These are phyloP conservation scores for Striga hermonthica DNA, from an alignment of 305 asterid species.

Conservation along the genomic window DNA sequence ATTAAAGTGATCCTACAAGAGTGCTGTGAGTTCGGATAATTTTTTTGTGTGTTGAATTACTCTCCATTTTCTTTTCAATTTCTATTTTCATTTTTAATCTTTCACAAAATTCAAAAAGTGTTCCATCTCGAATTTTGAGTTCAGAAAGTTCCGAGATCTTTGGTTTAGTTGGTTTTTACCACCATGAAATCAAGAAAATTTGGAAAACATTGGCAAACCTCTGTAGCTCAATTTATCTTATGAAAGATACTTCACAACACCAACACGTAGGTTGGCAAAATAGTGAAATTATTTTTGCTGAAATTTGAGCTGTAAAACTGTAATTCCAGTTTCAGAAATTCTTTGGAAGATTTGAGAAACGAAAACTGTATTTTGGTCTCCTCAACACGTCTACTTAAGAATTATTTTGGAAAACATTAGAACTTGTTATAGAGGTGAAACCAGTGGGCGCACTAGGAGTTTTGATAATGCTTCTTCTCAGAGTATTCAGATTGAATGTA, in stretches of 20 bases:
- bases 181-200: neutral
- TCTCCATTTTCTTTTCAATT: neutral
- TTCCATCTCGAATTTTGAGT: neutral
- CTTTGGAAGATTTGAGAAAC: neutral
- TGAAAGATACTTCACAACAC: neutral
- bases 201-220: neutral
- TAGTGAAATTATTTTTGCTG: neutral
- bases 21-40: slow-evolving; percentile 9
- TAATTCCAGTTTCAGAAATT: neutral
- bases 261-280: neutral
- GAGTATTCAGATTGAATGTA: slow-evolving; percentile 9
- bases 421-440: slow-evolving; percentile 1
- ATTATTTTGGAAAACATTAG: slow-evolving; percentile 14
- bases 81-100: neutral
- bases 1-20: slow-evolving; percentile 2
- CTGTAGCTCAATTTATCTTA: neutral
- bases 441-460: neutral
- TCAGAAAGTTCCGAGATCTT: neutral
- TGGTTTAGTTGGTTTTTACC: slow-evolving; percentile 2
- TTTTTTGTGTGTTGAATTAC: neutral
- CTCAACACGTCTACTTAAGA: neutral
- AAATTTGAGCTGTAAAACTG: slow-evolving; percentile 15
- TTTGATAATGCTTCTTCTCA: neutral
- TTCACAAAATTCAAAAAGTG: neutral
- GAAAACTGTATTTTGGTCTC: slow-evolving; percentile 8